Base-by-base conservation (phyloP, 495 filamentous ascomycete species). In the Talaromyces thailandensis region DNA sequence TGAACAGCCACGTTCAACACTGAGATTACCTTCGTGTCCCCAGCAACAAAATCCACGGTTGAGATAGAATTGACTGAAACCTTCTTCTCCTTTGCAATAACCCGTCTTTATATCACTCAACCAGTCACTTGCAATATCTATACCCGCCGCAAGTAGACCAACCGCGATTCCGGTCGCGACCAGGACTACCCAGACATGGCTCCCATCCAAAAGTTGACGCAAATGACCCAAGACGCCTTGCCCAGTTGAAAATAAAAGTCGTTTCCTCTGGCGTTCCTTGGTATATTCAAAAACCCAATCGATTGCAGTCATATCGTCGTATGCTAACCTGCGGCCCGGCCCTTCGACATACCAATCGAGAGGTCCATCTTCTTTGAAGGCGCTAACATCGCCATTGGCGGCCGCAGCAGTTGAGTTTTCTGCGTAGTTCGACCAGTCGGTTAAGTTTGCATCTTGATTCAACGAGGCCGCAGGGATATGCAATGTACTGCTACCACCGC, bases 221-320 rank as follows among this genome's bases (percentile, higher is more conserved):
- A 84, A 65, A 69, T 93, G 86, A 25, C 92, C 92, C 23, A 93
- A 63, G 14, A 96, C 61, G 2, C 91, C 89, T 28, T 85, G 83
- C 8, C 88, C 81, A 63, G 79, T 86, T 2, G 86, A 84, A 58
- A 84, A 86, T 9, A 98, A 78, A 16, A 89, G 78, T 8, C 91
- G 82, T 65, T 94, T 82, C 48, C 94, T 84, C 72, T 96, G 91
- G 18, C 94, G 83, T 73, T 98, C 94, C 73, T 97, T 97, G 25
- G 92, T 94, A 71, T 98, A 96, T 73, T 98, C 94, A 70, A 96
- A 98, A 67, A 97, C 98, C 94, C 94, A 98, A 76, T 98, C 94
- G 72, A 98, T 98, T 14, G 95, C 94, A 14, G 95, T 97, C 68
- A 97, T 81, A 76, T 98, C 90, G 66, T 96, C 94, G 74, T 98